These are phyloP conservation scores for Pseudogymnoascus sp. DNA, from an alignment of 2,329 filamentous ascomycete species.

Conservation along the genomic window DNA sequence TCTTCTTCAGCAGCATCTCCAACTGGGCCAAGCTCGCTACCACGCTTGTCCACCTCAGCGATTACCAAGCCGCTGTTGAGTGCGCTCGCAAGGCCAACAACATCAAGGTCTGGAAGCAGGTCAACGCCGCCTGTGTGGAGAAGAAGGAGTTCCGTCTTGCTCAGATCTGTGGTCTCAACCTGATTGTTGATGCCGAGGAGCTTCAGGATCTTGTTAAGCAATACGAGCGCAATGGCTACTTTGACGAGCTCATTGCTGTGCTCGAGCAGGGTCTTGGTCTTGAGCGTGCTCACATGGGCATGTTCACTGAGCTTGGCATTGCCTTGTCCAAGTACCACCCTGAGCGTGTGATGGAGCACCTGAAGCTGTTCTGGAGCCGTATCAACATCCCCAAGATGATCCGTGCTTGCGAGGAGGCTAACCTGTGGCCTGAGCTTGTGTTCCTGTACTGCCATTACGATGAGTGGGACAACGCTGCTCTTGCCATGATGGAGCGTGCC, in stretches of 20 bases:
- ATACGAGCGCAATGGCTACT: conserved; percentile 95
- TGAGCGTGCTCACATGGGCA: conserved; percentile 88
- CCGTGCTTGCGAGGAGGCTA: conserved; percentile 82
- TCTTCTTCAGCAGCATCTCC: conserved; percentile 96
- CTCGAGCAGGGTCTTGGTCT: conserved; percentile 92
- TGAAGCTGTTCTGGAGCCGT: conserved; percentile 96
- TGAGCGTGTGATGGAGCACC: conserved; percentile 93
- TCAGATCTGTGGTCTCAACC: conserved; percentile 96
- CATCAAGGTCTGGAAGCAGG: conserved; percentile 98
- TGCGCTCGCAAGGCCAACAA: conserved; percentile 98
- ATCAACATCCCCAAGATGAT: conserved; percentile 99
- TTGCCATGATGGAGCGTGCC: conserved; percentile 96
- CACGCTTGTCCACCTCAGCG: conserved; percentile 89
- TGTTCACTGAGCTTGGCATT: conserved; percentile 91
- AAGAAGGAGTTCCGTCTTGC: conserved; percentile 99
- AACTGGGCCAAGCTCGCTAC: conserved; percentile 99
- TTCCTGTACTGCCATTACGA: conserved; percentile 99
- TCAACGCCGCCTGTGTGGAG: conserved; percentile 87
- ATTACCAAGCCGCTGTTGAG: conserved; percentile 96
- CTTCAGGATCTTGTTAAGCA: conserved; percentile 87
- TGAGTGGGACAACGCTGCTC: conserved; percentile 92
- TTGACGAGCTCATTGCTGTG: conserved; percentile 91
- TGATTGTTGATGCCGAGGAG: conserved; percentile 96
- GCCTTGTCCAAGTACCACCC: conserved; percentile 91
- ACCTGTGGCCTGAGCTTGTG: conserved; percentile 93